A percentile compares a stretch with the other conserved stretches of the same genome.
Conservation (phyloP, 2,329 filamentous ascomycete species). For the Coniochaeta ligniaria region DNA sequence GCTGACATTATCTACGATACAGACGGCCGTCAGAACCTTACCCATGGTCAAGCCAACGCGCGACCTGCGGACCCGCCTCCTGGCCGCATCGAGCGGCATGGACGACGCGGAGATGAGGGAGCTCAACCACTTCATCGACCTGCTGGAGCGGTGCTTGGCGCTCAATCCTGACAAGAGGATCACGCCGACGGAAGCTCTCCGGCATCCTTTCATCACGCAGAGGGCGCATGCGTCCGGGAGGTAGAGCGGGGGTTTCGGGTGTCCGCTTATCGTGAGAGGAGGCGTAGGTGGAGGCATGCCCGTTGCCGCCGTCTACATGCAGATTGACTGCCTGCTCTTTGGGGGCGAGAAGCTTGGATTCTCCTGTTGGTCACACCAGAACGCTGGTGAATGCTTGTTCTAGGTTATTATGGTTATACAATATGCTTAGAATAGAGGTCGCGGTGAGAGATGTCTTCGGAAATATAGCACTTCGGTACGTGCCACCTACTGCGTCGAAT, state of each 20-base stretch:
- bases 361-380: background rate
- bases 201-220: constrained; percentile 75
- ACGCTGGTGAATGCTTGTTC: background rate
- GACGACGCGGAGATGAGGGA: constrained; percentile 69
- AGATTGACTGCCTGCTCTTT: background rate
- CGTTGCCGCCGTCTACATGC: background rate
- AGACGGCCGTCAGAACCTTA: constrained; percentile 63
- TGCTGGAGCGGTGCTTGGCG: constrained; percentile 80
- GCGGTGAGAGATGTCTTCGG: background rate
- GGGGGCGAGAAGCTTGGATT: background rate
- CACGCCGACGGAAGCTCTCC: constrained; percentile 77
- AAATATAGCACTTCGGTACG: background rate
- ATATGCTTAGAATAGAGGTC: too few relatives aligned
- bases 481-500: background rate
- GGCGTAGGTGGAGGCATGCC: background rate
- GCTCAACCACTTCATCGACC: constrained; percentile 74
- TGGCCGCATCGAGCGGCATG: constrained; percentile 67
- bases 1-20: constrained; percentile 14
- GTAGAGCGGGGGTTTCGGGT: background rate
- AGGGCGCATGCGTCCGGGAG: constrained; percentile 16
- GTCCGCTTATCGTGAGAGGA: background rate
- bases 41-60: constrained; percentile 67
- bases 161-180: constrained; percentile 91
- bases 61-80: constrained; percentile 74
- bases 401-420: too few relatives aligned